Evolutionary conservation across 495 filamentous ascomycete species (phyloP).

Genomic region (Lophiostoma macrostomum): DNA sequence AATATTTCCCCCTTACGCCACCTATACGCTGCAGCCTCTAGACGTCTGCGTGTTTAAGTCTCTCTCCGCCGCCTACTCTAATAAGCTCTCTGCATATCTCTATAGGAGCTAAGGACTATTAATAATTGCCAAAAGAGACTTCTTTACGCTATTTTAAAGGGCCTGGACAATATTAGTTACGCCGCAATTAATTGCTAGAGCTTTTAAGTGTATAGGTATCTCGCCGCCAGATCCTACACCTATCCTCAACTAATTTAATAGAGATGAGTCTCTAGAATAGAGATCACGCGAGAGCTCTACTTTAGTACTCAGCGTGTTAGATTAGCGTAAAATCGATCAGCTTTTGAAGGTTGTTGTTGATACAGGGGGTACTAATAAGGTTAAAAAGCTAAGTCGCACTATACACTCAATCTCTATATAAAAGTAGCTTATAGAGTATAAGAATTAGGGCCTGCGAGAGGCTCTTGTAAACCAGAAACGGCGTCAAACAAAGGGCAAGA

Average conservation of each 20-base stretch:
- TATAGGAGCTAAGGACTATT: background rate
- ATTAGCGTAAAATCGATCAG: slow-evolving; percentile 5
- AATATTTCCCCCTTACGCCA: too few relatives aligned
- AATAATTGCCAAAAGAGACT: slow-evolving; percentile 7
- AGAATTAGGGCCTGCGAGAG: background rate
- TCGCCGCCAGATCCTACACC: background rate
- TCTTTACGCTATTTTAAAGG: slow-evolving; percentile 3
- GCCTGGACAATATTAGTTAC: background rate
- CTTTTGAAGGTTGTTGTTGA: slow-evolving; percentile 3
- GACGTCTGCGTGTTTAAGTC: slow-evolving; percentile 15
- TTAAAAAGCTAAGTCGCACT: background rate
- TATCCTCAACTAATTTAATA: slow-evolving; percentile 2
- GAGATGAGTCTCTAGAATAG: background rate
- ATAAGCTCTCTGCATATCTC: background rate
- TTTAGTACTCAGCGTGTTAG: background rate
- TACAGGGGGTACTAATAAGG: background rate
- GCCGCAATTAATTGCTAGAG: background rate
- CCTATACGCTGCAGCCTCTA: slow-evolving; percentile 24
- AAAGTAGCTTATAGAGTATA: background rate
- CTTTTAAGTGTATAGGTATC: background rate
- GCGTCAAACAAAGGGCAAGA: background rate
- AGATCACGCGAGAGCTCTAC: background rate
- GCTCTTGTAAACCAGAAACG: background rate
- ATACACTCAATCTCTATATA: too few relatives aligned
- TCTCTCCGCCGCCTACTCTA: slow-evolving; percentile 1